Evolutionary conservation across 2,329 filamentous ascomycete species (phyloP).

Genomic region (Corinectria fuckeliana): DNA sequence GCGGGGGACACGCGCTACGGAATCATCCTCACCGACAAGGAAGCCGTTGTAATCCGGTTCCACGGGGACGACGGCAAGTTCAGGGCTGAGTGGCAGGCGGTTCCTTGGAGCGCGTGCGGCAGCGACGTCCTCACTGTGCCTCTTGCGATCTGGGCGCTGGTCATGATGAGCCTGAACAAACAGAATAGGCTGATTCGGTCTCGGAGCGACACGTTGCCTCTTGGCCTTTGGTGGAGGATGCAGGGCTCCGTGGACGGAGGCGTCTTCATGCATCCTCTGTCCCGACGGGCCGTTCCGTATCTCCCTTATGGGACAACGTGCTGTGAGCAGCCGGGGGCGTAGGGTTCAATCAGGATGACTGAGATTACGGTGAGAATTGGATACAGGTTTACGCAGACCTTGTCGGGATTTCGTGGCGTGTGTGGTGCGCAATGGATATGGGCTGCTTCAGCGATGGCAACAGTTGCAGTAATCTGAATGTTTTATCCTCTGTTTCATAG

Average conservation of each 20-base stretch:
- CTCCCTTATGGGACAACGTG: background rate
- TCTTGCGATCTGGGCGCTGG: slow-evolving; percentile 3
- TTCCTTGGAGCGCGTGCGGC: background rate
- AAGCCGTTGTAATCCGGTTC: slow-evolving; percentile 1
- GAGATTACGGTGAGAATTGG: background rate
- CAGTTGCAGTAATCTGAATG: too few species aligned
- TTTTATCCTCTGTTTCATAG: too few species aligned
- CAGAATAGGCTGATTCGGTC: background rate
- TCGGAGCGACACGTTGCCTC: background rate
- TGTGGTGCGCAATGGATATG: too few species aligned
- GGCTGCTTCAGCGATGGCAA: too few species aligned
- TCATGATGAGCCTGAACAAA: slow-evolving; percentile 6
- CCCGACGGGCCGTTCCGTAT: background rate
- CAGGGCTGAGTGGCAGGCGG: background rate
- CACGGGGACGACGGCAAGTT: background rate
- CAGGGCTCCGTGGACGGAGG: too few species aligned
- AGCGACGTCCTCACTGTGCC: background rate
- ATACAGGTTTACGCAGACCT: background rate
- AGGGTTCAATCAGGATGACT: too few species aligned
- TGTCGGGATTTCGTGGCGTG: too few species aligned
- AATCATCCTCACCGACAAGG: background rate
- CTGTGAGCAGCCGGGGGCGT: background rate
- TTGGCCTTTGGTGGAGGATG: background rate
- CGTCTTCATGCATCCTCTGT: background rate
- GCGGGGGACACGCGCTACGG: background rate